Percentiles rank a stretch among this genome's conserved stretches.
Conservation (phyloP, 305 asterid genomes). For the Fraxinus dipetala region DNA sequence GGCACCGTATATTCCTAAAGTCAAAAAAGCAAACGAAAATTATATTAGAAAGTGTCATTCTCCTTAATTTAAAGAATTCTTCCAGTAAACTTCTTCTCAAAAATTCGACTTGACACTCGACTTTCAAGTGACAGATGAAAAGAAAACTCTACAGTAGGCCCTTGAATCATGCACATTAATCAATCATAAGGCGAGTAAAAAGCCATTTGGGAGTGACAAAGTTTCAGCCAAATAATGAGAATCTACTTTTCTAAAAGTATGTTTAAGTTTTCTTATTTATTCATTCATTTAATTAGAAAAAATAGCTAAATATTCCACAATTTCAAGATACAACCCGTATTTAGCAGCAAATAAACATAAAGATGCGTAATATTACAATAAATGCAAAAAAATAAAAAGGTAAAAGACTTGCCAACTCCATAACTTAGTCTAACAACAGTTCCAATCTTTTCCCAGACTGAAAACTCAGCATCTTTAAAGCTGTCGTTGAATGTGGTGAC, state of each 20-base stretch:
- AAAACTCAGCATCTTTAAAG: conserved; percentile 60
- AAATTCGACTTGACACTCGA: background rate
- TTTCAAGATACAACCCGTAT: background rate
- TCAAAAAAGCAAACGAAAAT: conserved; percentile 21
- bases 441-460: conserved; percentile 90
- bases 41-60: conserved; percentile 6
- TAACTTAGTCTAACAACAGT: conserved; percentile 87
- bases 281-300: background rate
- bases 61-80: background rate
- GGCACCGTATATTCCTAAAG: conserved; percentile 77
- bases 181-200: background rate
- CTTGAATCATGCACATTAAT: background rate
- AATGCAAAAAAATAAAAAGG: background rate
- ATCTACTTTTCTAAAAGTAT: too few species aligned
- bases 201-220: background rate
- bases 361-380: background rate
- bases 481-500: conserved; percentile 78
- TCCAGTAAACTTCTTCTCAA: background rate
- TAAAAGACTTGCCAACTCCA: conserved; percentile 60
- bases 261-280: background rate
- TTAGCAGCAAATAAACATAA: background rate
- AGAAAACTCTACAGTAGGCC: background rate
- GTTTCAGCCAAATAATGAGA: background rate
- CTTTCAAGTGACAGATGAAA: background rate
- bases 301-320: background rate